Evolutionary conservation across 208 protist species (phyloP), one percentile per base, ranked within the genome.

Genomic region (Trichomonas vaginalis): DNA sequence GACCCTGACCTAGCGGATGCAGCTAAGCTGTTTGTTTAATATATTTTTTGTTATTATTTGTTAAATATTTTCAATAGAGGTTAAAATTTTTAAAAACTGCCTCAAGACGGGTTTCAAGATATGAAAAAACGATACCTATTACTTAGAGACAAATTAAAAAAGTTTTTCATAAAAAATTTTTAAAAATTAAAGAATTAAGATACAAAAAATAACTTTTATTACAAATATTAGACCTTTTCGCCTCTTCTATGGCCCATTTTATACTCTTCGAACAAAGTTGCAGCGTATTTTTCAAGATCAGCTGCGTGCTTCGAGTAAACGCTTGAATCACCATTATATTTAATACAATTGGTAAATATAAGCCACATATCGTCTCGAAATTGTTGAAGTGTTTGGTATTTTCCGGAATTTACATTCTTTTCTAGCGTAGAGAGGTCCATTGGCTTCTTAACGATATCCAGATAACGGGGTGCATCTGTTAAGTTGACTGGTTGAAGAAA

Each of bases 231-330:
- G n/a, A n/a, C n/a, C n/a, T 70, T 70, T 15, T 70, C 56, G 6
- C 56, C 56, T 70, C 56, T 70, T 70, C 56, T 70, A 70, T 70
- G 35, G 35, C 82, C 82, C 14, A 88, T 88, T 21, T 88, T 88
- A 46, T 88, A 88, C 32, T 45, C 39, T n/a, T 42, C 39, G 35
- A 92, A 45, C 45, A 92, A 32, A 6, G 42, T 51, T 32, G 42
- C 32, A 8, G 46, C 23, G 37, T 95, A 95, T 49, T 82, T 35
- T 48, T 95, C 92, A 27, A 95, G 39, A 45, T 95, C 45, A 39
- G 95, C 95, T 1, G 87, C 95, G 48, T 82, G 70, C 27, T 96
- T 95, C n/a, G 42, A 96, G 48, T 96, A 96, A 4, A 95, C 39
- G 15, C 90, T 95, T 51, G 95, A 37, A 23, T 8, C 3, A 0